Evolutionary conservation across 202 grass and related monocot species (phyloP).

Genomic region (Hordeum pubiflorum): DNA sequence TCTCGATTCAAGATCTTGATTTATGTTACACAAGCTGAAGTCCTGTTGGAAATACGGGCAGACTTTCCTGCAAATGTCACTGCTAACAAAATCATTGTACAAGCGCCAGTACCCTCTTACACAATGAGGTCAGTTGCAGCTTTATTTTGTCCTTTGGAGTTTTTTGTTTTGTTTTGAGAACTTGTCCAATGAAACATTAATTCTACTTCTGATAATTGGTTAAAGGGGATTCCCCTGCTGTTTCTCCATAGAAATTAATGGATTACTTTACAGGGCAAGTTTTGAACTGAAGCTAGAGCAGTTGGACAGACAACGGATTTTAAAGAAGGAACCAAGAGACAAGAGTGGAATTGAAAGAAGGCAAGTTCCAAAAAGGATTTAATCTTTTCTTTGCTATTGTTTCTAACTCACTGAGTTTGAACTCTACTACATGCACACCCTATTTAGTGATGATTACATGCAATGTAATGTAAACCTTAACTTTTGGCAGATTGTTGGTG

Average conservation of each 20-base stretch:
- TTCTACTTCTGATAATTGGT: constrained; percentile 6
- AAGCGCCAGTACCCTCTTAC: constrained; percentile 90
- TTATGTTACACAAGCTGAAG: constrained; percentile 57
- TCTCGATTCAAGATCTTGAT: not conserved
- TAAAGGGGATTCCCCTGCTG: constrained; percentile 2
- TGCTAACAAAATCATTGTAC: constrained; percentile 81
- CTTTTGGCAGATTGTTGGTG: constrained; percentile 78
- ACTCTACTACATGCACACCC: not conserved
- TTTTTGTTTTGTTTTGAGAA: no score
- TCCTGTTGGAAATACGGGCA: constrained; percentile 83
- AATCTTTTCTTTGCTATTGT: not conserved
- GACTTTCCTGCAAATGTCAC: constrained; percentile 87
- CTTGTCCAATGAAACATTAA: not conserved
- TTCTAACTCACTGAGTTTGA: no score
- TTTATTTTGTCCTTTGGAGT: constrained; percentile 14
- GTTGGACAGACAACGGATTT: constrained; percentile 83
- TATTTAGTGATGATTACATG: not conserved
- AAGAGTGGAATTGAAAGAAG: constrained; percentile 98
- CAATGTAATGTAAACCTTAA: not conserved
- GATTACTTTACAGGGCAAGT: constrained; percentile 57
- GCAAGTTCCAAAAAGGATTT: constrained; percentile 31
- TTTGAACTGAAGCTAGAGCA: constrained; percentile 91
- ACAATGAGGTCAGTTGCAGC: constrained; percentile 51
- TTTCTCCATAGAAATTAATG: no score
- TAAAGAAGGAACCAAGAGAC: constrained; percentile 87